These are phyloP conservation scores for Ganoderma multipileum DNA, from an alignment of 1,284 basidiomycete genomes.

Conservation along the genomic window DNA sequence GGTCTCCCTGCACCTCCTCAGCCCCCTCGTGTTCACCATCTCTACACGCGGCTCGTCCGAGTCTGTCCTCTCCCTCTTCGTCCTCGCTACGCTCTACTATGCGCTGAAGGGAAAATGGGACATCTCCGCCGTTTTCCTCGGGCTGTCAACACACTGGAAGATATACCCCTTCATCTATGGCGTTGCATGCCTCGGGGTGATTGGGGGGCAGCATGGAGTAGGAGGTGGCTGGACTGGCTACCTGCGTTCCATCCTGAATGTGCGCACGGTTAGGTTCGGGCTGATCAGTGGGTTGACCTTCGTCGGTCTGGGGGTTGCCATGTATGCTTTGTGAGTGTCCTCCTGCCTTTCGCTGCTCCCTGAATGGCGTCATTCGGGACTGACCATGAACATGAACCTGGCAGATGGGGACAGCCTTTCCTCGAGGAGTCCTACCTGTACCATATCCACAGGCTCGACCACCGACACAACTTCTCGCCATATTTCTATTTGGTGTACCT, in stretches of 20 bases:
- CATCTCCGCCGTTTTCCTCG: slow-evolving; percentile 73
- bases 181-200: slow-evolving; percentile 72
- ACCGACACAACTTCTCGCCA: slow-evolving; percentile 97
- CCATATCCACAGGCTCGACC: slow-evolving; percentile 90
- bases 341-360: slow-evolving; percentile 14
- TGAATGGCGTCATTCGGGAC: not conserved
- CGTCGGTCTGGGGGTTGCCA: slow-evolving; percentile 62
- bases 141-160: slow-evolving; percentile 91
- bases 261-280: slow-evolving; percentile 71
- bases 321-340: slow-evolving; percentile 79
- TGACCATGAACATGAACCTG: not conserved
- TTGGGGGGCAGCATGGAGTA: slow-evolving; percentile 48
- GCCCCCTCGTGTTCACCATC: slow-evolving; percentile 95
- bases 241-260: slow-evolving; percentile 56
- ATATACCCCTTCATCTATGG: slow-evolving; percentile 96
- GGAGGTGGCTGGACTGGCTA: slow-evolving; percentile 40
- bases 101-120: slow-evolving; percentile 62
- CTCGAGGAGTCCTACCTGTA: slow-evolving; percentile 94
- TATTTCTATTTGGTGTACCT: slow-evolving; percentile 97
- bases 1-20: slow-evolving; percentile 79
- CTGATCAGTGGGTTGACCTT: slow-evolving; percentile 76
- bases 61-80: slow-evolving; percentile 83
- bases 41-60: slow-evolving; percentile 97
- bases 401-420: slow-evolving; percentile 94
- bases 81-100: slow-evolving; percentile 77